These are phyloP conservation scores for Colletotrichum incanum DNA, from an alignment of 2,329 filamentous ascomycete species.

Conservation along the genomic window DNA sequence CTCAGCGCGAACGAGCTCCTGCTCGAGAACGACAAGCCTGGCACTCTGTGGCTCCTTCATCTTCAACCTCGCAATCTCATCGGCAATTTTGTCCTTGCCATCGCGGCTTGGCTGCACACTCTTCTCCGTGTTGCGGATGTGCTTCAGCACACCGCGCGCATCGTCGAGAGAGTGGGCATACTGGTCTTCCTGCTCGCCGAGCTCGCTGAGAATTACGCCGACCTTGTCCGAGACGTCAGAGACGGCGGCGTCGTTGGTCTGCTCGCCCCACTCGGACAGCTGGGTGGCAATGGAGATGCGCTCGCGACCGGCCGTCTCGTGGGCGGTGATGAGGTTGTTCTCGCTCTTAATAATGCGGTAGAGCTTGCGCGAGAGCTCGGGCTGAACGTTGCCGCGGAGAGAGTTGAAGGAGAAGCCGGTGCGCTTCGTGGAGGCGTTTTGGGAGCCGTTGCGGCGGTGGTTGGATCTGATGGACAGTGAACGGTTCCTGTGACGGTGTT, in stretches of 20 bases:
- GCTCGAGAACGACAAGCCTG: conserved; percentile 87
- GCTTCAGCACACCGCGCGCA: conserved; percentile 85
- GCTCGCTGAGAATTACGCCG: conserved; percentile 90
- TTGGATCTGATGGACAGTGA: conserved; percentile 81
- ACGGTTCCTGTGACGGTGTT: conserved; percentile 72
- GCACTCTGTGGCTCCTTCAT: conserved; percentile 91
- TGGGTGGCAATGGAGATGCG: conserved; percentile 88
- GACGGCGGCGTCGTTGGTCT: conserved; percentile 88
- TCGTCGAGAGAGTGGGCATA: conserved; percentile 93
- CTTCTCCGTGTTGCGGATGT: conserved; percentile 94
- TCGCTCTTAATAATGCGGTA: conserved; percentile 95
- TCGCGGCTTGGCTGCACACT: conserved; percentile 95
- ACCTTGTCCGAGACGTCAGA: conserved; percentile 96
- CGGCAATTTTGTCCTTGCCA: conserved; percentile 87
- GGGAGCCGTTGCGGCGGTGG: conserved; percentile 61
- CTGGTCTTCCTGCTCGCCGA: conserved; percentile 92
- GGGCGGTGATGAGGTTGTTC: conserved; percentile 87
- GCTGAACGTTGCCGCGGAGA: conserved; percentile 86
- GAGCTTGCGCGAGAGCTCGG: conserved; percentile 90
- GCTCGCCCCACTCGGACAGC: conserved; percentile 96
- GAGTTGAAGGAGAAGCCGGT: conserved; percentile 84
- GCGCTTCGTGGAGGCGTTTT: conserved; percentile 56
- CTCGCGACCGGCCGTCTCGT: conserved; percentile 89
- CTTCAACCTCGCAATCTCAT: conserved; percentile 94
- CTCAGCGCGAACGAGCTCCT: conserved; percentile 96